These are phyloP conservation scores for Eragrostis nindensis DNA, from an alignment of 176 grass and related monocot species.

Conservation along the genomic window DNA sequence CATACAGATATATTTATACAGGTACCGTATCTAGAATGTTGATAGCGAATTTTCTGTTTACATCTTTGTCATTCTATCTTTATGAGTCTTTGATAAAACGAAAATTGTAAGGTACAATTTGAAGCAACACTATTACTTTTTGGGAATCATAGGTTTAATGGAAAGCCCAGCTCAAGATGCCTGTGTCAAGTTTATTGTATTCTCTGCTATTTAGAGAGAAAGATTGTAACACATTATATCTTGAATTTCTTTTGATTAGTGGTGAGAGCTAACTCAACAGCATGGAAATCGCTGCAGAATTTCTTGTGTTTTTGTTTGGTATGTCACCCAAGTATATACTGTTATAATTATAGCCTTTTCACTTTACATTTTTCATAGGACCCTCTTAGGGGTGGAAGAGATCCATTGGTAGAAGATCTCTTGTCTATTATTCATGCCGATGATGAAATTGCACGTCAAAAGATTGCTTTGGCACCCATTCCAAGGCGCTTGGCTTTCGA, in stretches of 20 bases:
- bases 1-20: constrained; percentile 97
- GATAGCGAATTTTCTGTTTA: constrained; percentile 16
- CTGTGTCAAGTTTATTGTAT: neutral
- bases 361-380: constrained; percentile 56
- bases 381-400: constrained; percentile 95
- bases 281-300: constrained; percentile 15
- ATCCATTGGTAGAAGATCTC: constrained; percentile 87
- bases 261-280: neutral
- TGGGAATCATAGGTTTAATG: neutral
- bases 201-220: neutral
- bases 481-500: constrained; percentile 70
- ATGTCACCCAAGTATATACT: constrained; percentile 3
- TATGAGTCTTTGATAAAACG: neutral
- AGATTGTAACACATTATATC: neutral
- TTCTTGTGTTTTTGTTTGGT: constrained; percentile 2
- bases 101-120: neutral
- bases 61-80: neutral
- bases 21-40: constrained; percentile 44
- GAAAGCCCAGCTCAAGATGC: neutral
- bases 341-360: constrained; percentile 35
- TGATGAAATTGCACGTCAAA: constrained; percentile 46
- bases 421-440: constrained; percentile 66
- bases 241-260: constrained; percentile 18
- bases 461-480: constrained; percentile 52
- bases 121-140: neutral